phyloP scores from a whole-genome alignment of 163 green algal genomes.

The Chlorella variabilis region DNA sequence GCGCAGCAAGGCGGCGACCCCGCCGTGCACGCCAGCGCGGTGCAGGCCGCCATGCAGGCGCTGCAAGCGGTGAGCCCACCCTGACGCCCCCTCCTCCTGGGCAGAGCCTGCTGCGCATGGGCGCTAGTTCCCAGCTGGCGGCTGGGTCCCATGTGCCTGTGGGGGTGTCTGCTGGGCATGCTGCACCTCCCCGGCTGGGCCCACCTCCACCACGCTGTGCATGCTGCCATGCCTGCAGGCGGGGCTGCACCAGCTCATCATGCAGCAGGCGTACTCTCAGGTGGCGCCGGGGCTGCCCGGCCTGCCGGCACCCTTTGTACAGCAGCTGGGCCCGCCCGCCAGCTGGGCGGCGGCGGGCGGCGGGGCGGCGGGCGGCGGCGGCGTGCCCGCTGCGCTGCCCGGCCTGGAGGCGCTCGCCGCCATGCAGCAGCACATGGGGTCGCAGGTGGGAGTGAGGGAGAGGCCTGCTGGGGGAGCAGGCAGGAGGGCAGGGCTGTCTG shows the following conservation, averaged over 20 bases:
- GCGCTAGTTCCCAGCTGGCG: too few relatives aligned
- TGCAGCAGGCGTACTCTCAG: constrained; percentile 35
- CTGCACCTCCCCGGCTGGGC: too few relatives aligned
- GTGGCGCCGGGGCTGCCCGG: constrained; percentile 1
- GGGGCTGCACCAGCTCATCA: constrained; percentile 42
- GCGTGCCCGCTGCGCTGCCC: background rate
- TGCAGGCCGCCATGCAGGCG: constrained; percentile 46
- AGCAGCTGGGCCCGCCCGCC: constrained; percentile 21
- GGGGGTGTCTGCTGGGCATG: too few relatives aligned
- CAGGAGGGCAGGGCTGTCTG: too few relatives aligned
- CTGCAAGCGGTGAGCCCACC: constrained; percentile 25
- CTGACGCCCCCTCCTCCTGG: background rate
- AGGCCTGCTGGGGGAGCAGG: background rate
- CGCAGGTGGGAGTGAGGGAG: background rate
- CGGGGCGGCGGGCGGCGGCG: background rate
- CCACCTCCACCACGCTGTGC: background rate
- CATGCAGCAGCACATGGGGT: constrained; percentile 28
- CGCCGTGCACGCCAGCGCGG: constrained; percentile 15
- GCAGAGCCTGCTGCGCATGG: too few relatives aligned
- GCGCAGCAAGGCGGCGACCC: background rate
- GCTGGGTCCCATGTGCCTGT: too few relatives aligned
- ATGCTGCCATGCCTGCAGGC: constrained; percentile 6
- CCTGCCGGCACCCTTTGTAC: background rate
- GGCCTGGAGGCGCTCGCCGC: constrained; percentile 6
- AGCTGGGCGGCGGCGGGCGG: background rate